Conservation (phyloP, 2,329 filamentous ascomycete genomes). For the Cladosporium oxysporum region DNA sequence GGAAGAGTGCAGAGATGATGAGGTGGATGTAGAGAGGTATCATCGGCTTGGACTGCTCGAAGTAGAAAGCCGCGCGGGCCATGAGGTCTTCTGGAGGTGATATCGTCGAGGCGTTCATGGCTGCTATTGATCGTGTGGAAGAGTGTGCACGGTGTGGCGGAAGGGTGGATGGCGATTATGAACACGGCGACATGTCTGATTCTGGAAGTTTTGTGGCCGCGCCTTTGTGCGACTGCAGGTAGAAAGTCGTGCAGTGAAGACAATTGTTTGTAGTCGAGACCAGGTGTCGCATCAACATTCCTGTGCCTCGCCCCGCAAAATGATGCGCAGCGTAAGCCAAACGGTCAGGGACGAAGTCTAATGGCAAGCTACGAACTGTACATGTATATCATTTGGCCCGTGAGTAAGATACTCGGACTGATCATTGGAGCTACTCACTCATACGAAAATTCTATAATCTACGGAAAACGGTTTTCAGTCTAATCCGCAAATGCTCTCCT, state of each 20-base stretch:
- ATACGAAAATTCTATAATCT: background rate
- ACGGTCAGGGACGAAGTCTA: conserved; percentile 7
- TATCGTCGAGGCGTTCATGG: conserved; percentile 9
- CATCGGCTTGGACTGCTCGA: conserved; percentile 17
- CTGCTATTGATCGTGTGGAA: background rate
- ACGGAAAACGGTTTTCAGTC: background rate
- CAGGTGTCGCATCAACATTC: conserved; percentile 14
- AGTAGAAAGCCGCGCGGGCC: conserved; percentile 7
- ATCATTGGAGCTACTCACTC: background rate
- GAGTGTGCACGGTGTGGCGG: background rate
- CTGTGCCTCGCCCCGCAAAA: conserved; percentile 2
- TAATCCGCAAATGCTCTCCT: background rate
- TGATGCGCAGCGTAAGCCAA: background rate
- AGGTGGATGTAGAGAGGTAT: conserved; percentile 59
- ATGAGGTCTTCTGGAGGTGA: conserved; percentile 1
- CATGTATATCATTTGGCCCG: background rate
- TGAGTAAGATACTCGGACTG: background rate
- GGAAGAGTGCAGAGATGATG: conserved; percentile 70
- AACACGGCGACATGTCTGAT: background rate
- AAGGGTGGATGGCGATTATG: background rate
- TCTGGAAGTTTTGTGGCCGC: background rate
- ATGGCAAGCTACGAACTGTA: background rate
- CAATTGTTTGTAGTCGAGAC: background rate
- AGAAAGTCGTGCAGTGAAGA: background rate
- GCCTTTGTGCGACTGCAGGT: background rate